Evolutionary conservation across 805 yeast genomes (phyloP).

Genomic region (Suhomyces sp.): DNA sequence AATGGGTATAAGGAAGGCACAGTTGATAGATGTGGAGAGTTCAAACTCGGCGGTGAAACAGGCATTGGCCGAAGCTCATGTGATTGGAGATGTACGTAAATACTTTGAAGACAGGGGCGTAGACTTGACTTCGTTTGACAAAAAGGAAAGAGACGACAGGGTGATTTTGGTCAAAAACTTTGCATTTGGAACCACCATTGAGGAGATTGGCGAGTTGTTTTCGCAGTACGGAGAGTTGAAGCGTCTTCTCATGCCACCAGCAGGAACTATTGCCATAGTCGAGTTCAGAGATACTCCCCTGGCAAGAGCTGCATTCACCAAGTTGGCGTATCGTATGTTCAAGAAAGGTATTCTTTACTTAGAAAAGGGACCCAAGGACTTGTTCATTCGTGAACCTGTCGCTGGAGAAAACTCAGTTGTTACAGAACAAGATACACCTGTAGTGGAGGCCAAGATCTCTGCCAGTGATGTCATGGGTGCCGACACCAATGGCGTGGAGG

Average conservation of each 20-base stretch:
- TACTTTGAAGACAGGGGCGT: conserved; percentile 85
- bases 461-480: conserved; percentile 44
- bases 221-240: conserved; percentile 74
- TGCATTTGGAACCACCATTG: conserved; percentile 79
- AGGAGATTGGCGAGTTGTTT: conserved; percentile 81
- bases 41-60: conserved; percentile 90
- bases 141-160: conserved; percentile 71
- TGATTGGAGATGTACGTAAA: conserved; percentile 83
- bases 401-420: conserved; percentile 24
- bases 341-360: conserved; percentile 83
- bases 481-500: conserved; percentile 8
- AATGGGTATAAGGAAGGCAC: conserved; percentile 78
- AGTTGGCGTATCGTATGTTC: conserved; percentile 81
- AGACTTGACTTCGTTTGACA: conserved; percentile 68
- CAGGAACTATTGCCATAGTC: conserved; percentile 92
- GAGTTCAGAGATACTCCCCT: conserved; percentile 80
- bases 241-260: conserved; percentile 88
- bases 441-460: conserved; percentile 44
- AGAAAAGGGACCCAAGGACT: conserved; percentile 88
- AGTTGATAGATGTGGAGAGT: conserved; percentile 82
- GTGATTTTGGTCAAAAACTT: conserved; percentile 85
- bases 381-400: conserved; percentile 62
- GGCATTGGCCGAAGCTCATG: conserved; percentile 96
- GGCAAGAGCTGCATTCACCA: conserved; percentile 87
- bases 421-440: conserved; percentile 23